Percentiles rank a stretch among this genome's conserved stretches.
Conservation (phyloP, 177 flowering plant genomes). For the Tripterygium wilfordii region DNA sequence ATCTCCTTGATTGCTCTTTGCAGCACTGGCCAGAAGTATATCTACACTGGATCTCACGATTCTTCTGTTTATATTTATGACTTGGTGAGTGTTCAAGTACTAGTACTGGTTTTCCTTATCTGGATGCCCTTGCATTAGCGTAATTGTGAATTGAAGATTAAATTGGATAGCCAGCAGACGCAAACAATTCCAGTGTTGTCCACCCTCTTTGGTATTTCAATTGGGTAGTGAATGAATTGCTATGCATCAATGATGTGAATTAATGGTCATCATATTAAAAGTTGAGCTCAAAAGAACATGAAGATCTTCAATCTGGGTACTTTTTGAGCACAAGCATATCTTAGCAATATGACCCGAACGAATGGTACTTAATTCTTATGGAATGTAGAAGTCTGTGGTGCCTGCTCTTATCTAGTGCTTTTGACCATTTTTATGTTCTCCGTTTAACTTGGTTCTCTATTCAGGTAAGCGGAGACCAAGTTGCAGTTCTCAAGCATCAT, state of each 20-base stretch:
- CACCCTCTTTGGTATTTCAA: too few species aligned
- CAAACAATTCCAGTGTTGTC: too few species aligned
- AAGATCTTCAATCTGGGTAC: too few species aligned
- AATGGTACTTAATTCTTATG: too few species aligned
- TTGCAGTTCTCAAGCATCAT: constrained; percentile 29
- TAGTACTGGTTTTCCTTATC: background rate
- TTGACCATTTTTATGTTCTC: too few species aligned
- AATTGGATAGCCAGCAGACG: background rate
- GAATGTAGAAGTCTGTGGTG: background rate
- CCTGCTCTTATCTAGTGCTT: background rate
- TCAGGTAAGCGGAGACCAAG: constrained; percentile 39
- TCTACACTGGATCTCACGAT: constrained; percentile 35
- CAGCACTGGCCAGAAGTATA: constrained; percentile 40
- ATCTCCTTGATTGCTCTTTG: constrained; percentile 2
- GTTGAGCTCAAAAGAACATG: too few species aligned
- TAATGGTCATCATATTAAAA: too few species aligned
- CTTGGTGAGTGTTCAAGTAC: constrained; percentile 16
- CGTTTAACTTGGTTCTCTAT: too few species aligned
- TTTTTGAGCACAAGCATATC: too few species aligned
- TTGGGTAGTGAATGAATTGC: too few species aligned
- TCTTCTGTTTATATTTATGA: constrained; percentile 27
- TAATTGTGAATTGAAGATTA: background rate
- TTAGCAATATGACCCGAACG: too few species aligned
- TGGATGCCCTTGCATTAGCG: background rate
- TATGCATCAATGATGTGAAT: too few species aligned